Conservation (phyloP, 371 early-diverging fungal species). For the Polyrhizophydium stewartii region DNA sequence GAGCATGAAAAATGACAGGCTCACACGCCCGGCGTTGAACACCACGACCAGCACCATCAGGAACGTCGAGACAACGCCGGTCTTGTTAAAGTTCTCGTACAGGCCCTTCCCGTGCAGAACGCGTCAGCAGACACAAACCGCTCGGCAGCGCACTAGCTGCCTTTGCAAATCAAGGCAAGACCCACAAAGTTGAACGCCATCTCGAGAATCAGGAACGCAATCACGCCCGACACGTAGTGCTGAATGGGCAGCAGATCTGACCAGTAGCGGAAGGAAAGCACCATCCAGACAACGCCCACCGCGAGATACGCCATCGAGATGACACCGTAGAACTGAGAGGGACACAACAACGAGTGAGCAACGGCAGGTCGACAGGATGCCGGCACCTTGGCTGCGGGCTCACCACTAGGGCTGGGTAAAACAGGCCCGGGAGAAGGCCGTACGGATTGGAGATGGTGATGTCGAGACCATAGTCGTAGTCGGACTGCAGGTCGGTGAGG, state of each 20-base stretch:
- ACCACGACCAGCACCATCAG: conserved; percentile 57
- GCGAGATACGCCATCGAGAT: conserved; percentile 67
- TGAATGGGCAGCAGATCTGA: conserved; percentile 84
- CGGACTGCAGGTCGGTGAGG: neutral
- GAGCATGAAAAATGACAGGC: conserved; percentile 91
- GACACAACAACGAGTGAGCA: neutral
- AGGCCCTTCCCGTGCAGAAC: conserved; percentile 12
- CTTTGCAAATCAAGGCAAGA: too few relatives aligned
- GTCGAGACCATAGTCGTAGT: conserved; percentile 45
- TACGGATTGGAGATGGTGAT: conserved; percentile 73
- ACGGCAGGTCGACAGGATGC: neutral
- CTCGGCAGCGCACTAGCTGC: too few relatives aligned
- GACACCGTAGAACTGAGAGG: conserved; percentile 20
- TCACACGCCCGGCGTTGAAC: conserved; percentile 85
- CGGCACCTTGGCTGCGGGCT: too few relatives aligned
- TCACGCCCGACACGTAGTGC: conserved; percentile 79
- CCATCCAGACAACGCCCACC: conserved; percentile 72
- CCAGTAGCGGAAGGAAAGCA: conserved; percentile 74
- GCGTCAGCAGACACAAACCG: neutral
- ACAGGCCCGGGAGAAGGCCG: conserved; percentile 77
- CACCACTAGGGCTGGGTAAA: conserved; percentile 81
- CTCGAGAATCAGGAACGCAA: conserved; percentile 79
- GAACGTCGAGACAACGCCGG: conserved; percentile 5
- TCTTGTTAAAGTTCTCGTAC: conserved; percentile 21
- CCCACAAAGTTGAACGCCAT: conserved; percentile 82